Conservation (phyloP, 2,329 filamentous ascomycete genomes). For the Chrysosporium queenslandicum region DNA sequence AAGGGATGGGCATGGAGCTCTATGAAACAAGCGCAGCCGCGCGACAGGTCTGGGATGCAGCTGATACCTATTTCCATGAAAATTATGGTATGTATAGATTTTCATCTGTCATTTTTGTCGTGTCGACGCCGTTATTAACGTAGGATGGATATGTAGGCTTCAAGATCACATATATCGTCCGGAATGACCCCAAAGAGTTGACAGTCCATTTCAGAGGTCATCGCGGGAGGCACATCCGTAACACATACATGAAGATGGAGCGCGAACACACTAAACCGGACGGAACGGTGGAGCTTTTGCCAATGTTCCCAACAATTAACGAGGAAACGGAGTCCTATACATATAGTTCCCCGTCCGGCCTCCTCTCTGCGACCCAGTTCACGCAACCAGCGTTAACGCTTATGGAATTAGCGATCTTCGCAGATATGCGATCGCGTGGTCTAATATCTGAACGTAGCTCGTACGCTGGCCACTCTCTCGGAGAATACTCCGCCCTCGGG, state of each 20-base stretch:
- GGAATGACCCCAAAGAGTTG: too few relatives aligned
- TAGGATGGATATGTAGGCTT: slow-evolving; percentile 60
- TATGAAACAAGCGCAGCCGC: slow-evolving; percentile 73
- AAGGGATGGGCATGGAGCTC: slow-evolving; percentile 38
- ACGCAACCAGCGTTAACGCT: slow-evolving; percentile 65
- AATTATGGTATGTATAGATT: slow-evolving; percentile 98
- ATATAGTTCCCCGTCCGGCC: slow-evolving; percentile 85
- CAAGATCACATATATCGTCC: too few relatives aligned
- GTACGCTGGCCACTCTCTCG: slow-evolving; percentile 68
- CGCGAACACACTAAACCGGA: slow-evolving; percentile 49
- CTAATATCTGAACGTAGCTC: too few relatives aligned
- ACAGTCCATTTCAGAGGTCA: too few relatives aligned
- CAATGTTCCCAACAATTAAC: slow-evolving; percentile 94
- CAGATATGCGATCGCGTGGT: too few relatives aligned
- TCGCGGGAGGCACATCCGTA: slow-evolving; percentile 29
- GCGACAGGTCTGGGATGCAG: slow-evolving; percentile 94
- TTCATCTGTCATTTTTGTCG: slow-evolving; percentile 50
- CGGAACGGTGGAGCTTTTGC: slow-evolving; percentile 32
- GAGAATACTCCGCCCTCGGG: slow-evolving; percentile 94
- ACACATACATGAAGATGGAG: slow-evolving; percentile 96
- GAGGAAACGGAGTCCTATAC: slow-evolving; percentile 93
- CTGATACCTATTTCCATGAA: slow-evolving; percentile 95
- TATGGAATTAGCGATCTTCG: too few relatives aligned
- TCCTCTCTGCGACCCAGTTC: slow-evolving; percentile 95
- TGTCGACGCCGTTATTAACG: too few relatives aligned